These are phyloP conservation scores for Lipomyces lipofer DNA, from an alignment of 805 yeast species.

Conservation along the genomic window DNA sequence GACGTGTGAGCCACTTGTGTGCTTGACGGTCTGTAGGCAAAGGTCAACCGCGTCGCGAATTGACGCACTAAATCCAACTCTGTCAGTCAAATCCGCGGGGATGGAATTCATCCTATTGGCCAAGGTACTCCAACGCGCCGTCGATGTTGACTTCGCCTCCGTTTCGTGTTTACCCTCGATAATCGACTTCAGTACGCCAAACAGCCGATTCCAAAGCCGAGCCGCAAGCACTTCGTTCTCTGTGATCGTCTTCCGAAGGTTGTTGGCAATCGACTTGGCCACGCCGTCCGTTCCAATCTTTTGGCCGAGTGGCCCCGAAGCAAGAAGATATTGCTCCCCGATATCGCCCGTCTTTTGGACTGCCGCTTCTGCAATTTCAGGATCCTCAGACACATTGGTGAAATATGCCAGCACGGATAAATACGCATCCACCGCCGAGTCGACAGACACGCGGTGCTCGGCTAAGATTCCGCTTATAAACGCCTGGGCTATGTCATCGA, in stretches of 20 bases:
- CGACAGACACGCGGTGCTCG: slow-evolving; percentile 16
- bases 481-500: slow-evolving; percentile 5
- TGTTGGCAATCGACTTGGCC: slow-evolving; percentile 11
- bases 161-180: not conserved
- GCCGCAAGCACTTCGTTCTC: slow-evolving; percentile 17
- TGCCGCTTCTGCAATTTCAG: slow-evolving; percentile 7
- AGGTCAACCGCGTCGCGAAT: not conserved
- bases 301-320: slow-evolving; percentile 5
- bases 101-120: slow-evolving; percentile 8
- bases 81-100: slow-evolving; percentile 7
- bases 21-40: not conserved
- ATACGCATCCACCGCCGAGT: slow-evolving; percentile 23
- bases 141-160: not conserved
- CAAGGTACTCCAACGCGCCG: slow-evolving; percentile 10
- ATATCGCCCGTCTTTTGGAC: slow-evolving; percentile 4
- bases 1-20: not conserved
- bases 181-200: not conserved
- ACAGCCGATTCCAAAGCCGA: slow-evolving; percentile 9
- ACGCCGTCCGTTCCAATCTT: slow-evolving; percentile 16
- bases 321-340: slow-evolving; percentile 2
- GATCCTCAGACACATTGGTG: slow-evolving; percentile 11
- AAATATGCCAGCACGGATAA: slow-evolving; percentile 22
- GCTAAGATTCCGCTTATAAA: slow-evolving; percentile 12
- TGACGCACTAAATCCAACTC: slow-evolving; percentile 5
- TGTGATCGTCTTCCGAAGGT: slow-evolving; percentile 10